These are phyloP conservation scores for Guyanaporus albipodus DNA, from an alignment of 768 basidiomycete genomes.

Conservation along the genomic window DNA sequence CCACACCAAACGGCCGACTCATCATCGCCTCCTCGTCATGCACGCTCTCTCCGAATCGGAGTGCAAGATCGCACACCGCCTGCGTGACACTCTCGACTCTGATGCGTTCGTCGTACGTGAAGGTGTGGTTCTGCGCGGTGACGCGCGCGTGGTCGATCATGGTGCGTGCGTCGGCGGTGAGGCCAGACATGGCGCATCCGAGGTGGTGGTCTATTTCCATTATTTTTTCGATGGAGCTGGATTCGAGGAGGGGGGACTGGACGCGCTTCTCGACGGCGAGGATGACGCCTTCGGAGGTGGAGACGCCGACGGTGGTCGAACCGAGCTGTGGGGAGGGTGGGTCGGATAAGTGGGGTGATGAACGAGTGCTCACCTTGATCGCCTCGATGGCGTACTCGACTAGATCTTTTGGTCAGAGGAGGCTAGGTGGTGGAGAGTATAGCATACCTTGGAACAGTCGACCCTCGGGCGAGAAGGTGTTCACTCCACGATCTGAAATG, in stretches of 20 bases:
- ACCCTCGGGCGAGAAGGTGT: conserved; percentile 98
- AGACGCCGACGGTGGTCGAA: conserved; percentile 95
- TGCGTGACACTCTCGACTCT: conserved; percentile 98
- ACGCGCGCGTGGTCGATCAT: conserved; percentile 99
- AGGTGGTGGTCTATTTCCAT: conserved; percentile 99
- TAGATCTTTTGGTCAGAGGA: conserved; percentile 32
- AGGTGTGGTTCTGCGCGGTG: conserved; percentile 91
- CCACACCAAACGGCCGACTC: conserved; percentile 99
- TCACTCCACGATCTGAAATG: conserved; percentile 84
- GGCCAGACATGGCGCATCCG: conserved; percentile 96
- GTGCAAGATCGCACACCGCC: conserved; percentile 94
- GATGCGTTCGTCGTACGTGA: conserved; percentile 96
- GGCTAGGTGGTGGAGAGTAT: not conserved
- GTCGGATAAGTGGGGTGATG: no score
- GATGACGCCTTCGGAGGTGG: conserved; percentile 85
- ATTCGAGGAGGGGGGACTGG: conserved; percentile 92
- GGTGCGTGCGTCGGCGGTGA: conserved; percentile 96
- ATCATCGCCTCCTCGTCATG: conserved; percentile 99
- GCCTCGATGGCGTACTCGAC: conserved; percentile 99
- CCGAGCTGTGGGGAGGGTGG: conserved; percentile 72
- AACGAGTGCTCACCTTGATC: conserved; percentile 65
- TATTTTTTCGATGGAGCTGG: conserved; percentile 96
- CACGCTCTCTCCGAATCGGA: conserved; percentile 98
- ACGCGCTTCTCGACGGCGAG: conserved; percentile 98
- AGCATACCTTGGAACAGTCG: conserved; percentile 92